phyloP scores from a whole-genome alignment of 805 yeast species.

The Yueomyces sp. region DNA sequence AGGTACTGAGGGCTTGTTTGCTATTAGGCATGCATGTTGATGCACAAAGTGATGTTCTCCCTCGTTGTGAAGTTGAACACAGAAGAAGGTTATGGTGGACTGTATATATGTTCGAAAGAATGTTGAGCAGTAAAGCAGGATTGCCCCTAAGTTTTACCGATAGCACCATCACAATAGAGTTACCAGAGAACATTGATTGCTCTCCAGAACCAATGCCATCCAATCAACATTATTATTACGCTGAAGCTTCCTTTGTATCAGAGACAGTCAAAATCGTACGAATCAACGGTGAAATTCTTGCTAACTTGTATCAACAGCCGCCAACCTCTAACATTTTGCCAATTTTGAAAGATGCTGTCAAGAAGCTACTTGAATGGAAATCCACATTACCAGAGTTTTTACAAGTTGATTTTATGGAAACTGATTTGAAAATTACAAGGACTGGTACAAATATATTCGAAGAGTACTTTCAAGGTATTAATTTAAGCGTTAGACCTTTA shows the following conservation, averaged over 20 bases:
- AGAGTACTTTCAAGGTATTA: slow-evolving; percentile 73
- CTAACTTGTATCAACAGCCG: slow-evolving; percentile 59
- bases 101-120: slow-evolving; percentile 68
- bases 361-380: slow-evolving; percentile 55
- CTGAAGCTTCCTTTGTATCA: slow-evolving; percentile 63
- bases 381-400: slow-evolving; percentile 49
- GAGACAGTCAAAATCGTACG: slow-evolving; percentile 70
- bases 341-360: slow-evolving; percentile 55
- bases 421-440: slow-evolving; percentile 40
- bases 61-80: slow-evolving; percentile 65
- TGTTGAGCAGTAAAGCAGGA: slow-evolving; percentile 75
- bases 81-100: slow-evolving; percentile 83
- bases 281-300: slow-evolving; percentile 59
- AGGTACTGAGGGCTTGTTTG: slow-evolving; percentile 58
- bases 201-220: slow-evolving; percentile 45
- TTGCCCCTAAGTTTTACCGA: slow-evolving; percentile 68
- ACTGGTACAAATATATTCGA: slow-evolving; percentile 64
- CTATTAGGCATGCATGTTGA: slow-evolving; percentile 75
- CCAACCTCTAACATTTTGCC: slow-evolving; percentile 68
- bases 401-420: slow-evolving; percentile 41
- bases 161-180: slow-evolving; percentile 65
- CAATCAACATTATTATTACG: slow-evolving; percentile 50
- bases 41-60: slow-evolving; percentile 54
- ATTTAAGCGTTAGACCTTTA: slow-evolving; percentile 64
- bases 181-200: slow-evolving; percentile 63